Evolutionary conservation across 1,139 yeast species (phyloP).

Genomic region (Debaryomyces psychrophilus): DNA sequence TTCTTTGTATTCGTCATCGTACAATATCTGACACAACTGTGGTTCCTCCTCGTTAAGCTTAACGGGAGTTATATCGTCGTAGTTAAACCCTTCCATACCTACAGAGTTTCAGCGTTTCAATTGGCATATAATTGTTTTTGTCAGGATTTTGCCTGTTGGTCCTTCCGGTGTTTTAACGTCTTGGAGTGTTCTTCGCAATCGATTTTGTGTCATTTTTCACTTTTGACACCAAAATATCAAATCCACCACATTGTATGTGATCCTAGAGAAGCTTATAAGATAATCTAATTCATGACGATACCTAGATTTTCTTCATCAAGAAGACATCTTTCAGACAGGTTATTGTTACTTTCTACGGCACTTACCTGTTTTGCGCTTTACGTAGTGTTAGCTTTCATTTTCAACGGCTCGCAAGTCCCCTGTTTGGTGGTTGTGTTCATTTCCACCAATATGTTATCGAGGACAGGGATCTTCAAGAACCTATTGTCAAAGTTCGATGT

Average conservation of each 20-base stretch:
- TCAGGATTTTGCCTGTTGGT: not conserved
- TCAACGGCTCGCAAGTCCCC: conserved; percentile 20
- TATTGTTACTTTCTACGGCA: conserved; percentile 10
- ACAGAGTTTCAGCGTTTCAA: not conserved
- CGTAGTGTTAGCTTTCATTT: conserved; percentile 10
- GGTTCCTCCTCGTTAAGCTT: conserved; percentile 50
- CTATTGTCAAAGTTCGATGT: conserved; percentile 5
- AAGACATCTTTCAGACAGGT: conserved; percentile 12
- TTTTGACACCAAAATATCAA: not conserved
- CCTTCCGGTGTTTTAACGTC: not conserved
- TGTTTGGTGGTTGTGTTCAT: conserved; percentile 27
- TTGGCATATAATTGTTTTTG: not conserved
- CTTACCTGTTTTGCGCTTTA: conserved; percentile 13
- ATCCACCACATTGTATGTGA: not conserved
- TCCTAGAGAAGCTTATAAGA: not conserved
- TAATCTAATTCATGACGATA: not conserved
- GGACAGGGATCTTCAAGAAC: conserved; percentile 22
- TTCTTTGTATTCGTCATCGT: conserved; percentile 67
- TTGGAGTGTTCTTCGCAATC: not conserved
- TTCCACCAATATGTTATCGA: conserved; percentile 29
- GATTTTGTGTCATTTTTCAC: not conserved
- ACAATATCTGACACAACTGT: conserved; percentile 73
- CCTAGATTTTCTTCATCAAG: not conserved
- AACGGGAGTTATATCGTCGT: conserved; percentile 46
- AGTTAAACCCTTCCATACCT: conserved; percentile 22